Base-by-base conservation (phyloP, 2,329 filamentous ascomycete genomes). In the Dothiorella sarmentorum region DNA sequence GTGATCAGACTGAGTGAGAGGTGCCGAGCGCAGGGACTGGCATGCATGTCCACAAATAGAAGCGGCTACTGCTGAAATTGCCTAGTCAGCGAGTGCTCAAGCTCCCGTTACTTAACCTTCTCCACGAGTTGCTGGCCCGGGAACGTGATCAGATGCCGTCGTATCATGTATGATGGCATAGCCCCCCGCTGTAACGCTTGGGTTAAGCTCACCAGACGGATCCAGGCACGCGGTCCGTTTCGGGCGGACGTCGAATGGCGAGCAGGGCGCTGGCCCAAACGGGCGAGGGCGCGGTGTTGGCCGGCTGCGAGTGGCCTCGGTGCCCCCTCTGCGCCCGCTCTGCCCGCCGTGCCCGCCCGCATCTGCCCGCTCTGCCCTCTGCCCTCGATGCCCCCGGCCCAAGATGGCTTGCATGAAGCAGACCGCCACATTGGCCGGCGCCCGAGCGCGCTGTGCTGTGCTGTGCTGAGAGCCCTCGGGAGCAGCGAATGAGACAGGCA, bases 61-160 rank as follows among this genome's bases (percentile, higher is more conserved):
- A 42, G 33, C 58, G 45, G 56, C 56, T 58, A 60, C 52, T 45
- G 38, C 58, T 45, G 29, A 45, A 56, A 43, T 56, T 63, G 67
- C 65, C 70, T 73, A 73, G 71, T 69, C 66, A 67, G 69, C 71
- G 70, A 70, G 70, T 73, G 70, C 71, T 73, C 70, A 64, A 68
- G 66, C 68, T 49, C 43, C 40, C 53, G 43, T 57, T 45, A 57
- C 33, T 57, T 57, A 57, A 57, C 53, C 53, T 57, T 51, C 56
- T 51, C 47, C 56, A 59, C 35, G 56, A 59, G 47, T 37, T 52
- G 47, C 47, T 52, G 47, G 42, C 68, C 64, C 66, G 65, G 66
- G 67, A 68, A 64, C 65, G 64, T 60, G 63, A 61, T 61, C 56
- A 61, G 47, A 52, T 52, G 47, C 47, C 31, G 40, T 42, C 58